Evolutionary conservation across 2,329 filamentous ascomycete genomes (phyloP), one percentile per base, ranked within the genome.

Genomic region (Coniosporium tulheliwenetii): DNA sequence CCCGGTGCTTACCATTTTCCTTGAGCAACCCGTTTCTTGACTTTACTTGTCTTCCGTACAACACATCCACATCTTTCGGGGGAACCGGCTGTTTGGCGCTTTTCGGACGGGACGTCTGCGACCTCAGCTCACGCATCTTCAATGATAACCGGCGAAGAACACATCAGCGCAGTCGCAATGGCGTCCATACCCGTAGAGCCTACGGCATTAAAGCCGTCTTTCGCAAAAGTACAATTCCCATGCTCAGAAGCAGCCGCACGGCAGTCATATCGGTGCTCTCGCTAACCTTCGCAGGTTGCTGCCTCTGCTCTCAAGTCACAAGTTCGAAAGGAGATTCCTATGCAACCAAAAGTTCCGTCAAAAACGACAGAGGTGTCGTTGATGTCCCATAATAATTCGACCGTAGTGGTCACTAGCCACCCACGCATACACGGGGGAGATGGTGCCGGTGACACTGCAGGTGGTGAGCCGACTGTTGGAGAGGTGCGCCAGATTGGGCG

Each of bases 141-240:
- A 26, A 38, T 8, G 19, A n/a, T 35, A 3, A 35, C 12, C 32
- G 32, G 12, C 3, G 8, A 15, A 8, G 14, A 35, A 8, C 32
- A 26, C 19, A 7, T 26, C 19, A 26, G 19, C 19, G 19, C 19
- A 7, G 26, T 36, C 13, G n/a, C n/a, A 15, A 41, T 41, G 40
- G 40, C 33, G 26, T 41, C 40, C 12, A 38, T 36, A 16, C 15
- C 40, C 34, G 29, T 31, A n/a, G 40, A 41, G 14, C 30, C 40
- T 31, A 32, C 40, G 41, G 49, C 26, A 48, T 49, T 64, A 40
- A 77, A 75, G 60, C 71, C 79, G 50, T 84, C 81, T 36, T 86
- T 86, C 67, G 81, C 81, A 61, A 85, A 83, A 72, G 81, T 84
- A 65, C 19, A 26, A 4, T 7, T 26, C 19, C 19, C 19, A 26